Percentiles rank a stretch among this genome's conserved stretches.
Evolutionary conservation across 768 basidiomycete genomes (phyloP).

Genomic region (Tylopilus balloui): DNA sequence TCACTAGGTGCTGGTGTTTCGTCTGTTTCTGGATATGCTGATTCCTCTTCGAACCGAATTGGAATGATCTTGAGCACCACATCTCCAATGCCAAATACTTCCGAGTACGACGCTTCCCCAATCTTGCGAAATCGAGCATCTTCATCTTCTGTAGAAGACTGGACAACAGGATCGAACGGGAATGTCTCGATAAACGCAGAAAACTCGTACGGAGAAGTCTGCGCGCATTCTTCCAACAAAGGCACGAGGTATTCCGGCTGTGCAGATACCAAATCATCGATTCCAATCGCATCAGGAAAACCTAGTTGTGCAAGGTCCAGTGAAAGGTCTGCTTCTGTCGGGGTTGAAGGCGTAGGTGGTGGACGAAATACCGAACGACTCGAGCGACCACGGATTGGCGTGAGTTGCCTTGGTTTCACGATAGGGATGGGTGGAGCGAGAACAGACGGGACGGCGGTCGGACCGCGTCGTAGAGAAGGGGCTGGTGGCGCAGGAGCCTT

Average conservation of each 20-base stretch:
- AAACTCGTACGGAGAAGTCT: slow-evolving; percentile 68
- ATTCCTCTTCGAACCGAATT: slow-evolving; percentile 49
- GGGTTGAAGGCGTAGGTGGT: slow-evolving; percentile 53
- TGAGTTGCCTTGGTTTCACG: slow-evolving; percentile 54
- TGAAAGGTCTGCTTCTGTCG: slow-evolving; percentile 45
- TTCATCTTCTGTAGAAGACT: slow-evolving; percentile 27
- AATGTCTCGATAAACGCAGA: slow-evolving; percentile 80
- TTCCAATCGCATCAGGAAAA: slow-evolving; percentile 44
- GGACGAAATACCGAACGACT: slow-evolving; percentile 33
- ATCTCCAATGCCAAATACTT: slow-evolving; percentile 88
- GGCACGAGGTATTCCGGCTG: slow-evolving; percentile 55
- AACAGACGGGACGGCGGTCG: slow-evolving; percentile 1
- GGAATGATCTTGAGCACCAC: slow-evolving; percentile 92
- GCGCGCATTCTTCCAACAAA: slow-evolving; percentile 67
- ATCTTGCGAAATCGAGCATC: slow-evolving; percentile 67
- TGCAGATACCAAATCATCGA: slow-evolving; percentile 40
- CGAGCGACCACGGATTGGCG: slow-evolving; percentile 54
- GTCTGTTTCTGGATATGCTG: slow-evolving; percentile 27
- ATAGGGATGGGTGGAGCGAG: slow-evolving; percentile 17
- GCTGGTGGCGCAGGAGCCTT: neutral
- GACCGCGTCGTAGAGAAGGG: neutral
- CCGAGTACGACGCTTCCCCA: slow-evolving; percentile 95
- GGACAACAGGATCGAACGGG: slow-evolving; percentile 67
- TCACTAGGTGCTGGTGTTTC: slow-evolving; percentile 70
- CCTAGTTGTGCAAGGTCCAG: slow-evolving; percentile 37